Conservation (phyloP, 1,284 basidiomycete species). For the Ceratobasidium sp. region DNA sequence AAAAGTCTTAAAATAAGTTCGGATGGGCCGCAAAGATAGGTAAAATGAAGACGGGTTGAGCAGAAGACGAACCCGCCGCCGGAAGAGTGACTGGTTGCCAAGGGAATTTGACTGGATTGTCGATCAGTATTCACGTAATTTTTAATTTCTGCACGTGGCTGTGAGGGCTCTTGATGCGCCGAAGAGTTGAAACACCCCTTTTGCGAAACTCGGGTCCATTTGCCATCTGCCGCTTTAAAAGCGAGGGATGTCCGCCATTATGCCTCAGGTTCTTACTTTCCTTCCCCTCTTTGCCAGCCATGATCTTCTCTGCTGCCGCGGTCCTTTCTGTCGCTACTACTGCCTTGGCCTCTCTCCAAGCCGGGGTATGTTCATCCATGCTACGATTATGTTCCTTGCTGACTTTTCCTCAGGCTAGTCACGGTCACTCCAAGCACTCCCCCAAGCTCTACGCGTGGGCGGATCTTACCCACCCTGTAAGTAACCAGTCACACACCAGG, state of each 20-base stretch:
- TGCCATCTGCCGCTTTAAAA: not conserved
- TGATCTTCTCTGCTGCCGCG: conserved; percentile 25
- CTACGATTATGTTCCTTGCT: not conserved
- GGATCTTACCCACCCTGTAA: not conserved
- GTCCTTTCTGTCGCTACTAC: conserved; percentile 15
- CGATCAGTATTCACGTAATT: too few relatives aligned
- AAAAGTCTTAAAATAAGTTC: too few relatives aligned
- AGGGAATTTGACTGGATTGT: too few relatives aligned
- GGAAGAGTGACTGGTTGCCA: too few relatives aligned
- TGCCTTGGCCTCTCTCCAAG: conserved; percentile 2
- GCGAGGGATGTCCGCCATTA: not conserved
- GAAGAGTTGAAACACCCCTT: too few relatives aligned
- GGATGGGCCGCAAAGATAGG: too few relatives aligned
- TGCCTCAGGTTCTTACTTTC: not conserved
- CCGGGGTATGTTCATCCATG: not conserved
- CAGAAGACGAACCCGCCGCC: too few relatives aligned
- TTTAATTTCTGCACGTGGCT: too few relatives aligned
- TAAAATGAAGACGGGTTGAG: too few relatives aligned
- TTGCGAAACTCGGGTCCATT: too few relatives aligned
- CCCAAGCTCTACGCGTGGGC: conserved; percentile 15
- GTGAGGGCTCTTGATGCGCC: too few relatives aligned
- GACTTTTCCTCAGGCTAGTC: not conserved
- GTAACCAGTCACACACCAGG: not conserved
- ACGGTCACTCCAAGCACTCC: not conserved
- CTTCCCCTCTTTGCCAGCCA: not conserved